These are phyloP conservation scores for Guillardia theta DNA, from an alignment of 78 protist species.

Conservation along the genomic window DNA sequence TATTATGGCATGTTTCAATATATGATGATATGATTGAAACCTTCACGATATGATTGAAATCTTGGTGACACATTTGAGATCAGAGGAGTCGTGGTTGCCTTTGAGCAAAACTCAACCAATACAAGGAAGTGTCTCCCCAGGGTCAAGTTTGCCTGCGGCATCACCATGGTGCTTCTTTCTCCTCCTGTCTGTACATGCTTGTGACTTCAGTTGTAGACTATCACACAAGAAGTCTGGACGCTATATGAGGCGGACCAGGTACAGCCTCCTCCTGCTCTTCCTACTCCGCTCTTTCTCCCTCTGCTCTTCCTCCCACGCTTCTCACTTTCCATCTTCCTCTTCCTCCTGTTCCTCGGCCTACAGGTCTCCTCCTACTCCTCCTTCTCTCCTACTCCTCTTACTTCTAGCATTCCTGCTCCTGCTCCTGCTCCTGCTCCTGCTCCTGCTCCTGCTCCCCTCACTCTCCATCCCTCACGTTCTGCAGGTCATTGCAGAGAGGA, in stretches of 20 bases:
- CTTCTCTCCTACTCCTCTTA: neutral
- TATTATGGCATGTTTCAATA: too few species aligned
- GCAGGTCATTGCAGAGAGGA: conserved; percentile 46
- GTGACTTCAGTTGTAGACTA: neutral
- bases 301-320: neutral
- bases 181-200: neutral
- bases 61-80: too few species aligned
- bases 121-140: neutral
- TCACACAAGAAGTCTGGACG: neutral
- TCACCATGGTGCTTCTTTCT: neutral
- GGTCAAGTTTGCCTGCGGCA: neutral
- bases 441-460: neutral
- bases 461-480: neutral
- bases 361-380: neutral
- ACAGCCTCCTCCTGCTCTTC: neutral
- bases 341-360: neutral
- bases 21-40: too few species aligned
- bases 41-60: too few species aligned
- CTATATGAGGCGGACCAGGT: neutral
- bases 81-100: neutral
- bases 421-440: neutral
- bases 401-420: neutral
- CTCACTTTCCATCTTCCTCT: neutral
- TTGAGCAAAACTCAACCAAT: neutral
- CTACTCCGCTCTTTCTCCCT: neutral